Evolutionary conservation across 2,329 filamentous ascomycete genomes (phyloP).

Genomic region (Phialemoniopsis sp.): DNA sequence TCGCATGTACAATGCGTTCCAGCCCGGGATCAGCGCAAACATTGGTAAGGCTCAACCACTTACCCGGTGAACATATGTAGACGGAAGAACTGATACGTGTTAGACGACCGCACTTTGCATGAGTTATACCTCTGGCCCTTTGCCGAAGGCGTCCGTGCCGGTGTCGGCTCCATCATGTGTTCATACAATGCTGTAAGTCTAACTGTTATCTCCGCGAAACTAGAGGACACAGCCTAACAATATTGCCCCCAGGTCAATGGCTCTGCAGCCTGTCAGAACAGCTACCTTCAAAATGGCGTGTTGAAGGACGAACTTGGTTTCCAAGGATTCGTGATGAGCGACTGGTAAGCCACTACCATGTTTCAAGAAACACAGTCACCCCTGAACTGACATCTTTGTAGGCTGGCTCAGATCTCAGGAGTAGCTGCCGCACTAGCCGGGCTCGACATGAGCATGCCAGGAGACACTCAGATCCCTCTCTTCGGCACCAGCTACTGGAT

Average conservation of each 20-base stretch:
- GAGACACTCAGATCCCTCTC: constrained; percentile 54
- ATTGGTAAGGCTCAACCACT: constrained; percentile 39
- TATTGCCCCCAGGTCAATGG: constrained; percentile 67
- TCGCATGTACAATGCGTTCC: constrained; percentile 50
- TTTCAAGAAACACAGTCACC: background rate
- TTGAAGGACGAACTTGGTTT: constrained; percentile 79
- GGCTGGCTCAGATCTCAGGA: constrained; percentile 69
- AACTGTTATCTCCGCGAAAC: background rate
- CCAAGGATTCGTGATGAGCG: constrained; percentile 76
- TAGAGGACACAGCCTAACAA: background rate
- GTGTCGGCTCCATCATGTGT: constrained; percentile 61
- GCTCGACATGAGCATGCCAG: constrained; percentile 59
- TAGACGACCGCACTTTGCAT: constrained; percentile 70
- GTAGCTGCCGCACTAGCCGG: constrained; percentile 71
- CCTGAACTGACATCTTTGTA: background rate
- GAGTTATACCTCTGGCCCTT: constrained; percentile 79
- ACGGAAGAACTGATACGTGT: too few relatives aligned
- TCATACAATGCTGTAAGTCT: constrained; percentile 52
- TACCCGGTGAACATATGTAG: constrained; percentile 54
- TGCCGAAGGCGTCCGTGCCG: constrained; percentile 65
- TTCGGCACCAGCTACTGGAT: constrained; percentile 50
- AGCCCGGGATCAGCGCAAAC: constrained; percentile 50
- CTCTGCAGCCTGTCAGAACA: constrained; percentile 77
- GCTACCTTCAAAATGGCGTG: constrained; percentile 68
- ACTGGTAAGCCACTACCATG: constrained; percentile 46